Evolutionary conservation across 305 asterid genomes (phyloP).

Genomic region (Galium porrigens): DNA sequence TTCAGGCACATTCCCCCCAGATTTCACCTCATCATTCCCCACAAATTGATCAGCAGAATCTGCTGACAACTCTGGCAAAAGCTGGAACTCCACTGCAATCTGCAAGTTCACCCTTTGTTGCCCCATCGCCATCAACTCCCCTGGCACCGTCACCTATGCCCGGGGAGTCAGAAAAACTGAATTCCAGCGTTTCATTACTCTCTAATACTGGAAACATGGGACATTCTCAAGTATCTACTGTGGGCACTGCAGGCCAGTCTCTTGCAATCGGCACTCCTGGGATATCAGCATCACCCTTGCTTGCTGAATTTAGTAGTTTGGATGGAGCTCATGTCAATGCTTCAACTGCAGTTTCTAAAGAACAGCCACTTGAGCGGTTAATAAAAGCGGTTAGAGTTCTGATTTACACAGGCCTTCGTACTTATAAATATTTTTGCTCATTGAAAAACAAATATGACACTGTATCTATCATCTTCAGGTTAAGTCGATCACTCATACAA

Average conservation of each 20-base stretch:
- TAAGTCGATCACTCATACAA: constrained; percentile 53
- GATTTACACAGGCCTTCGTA: background rate
- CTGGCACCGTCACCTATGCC: constrained; percentile 88
- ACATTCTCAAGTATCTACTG: constrained; percentile 44
- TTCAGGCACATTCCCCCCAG: constrained; percentile 62
- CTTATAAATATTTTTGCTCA: background rate
- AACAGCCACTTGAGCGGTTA: constrained; percentile 76
- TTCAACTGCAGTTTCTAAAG: constrained; percentile 46
- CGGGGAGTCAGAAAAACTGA: constrained; percentile 65
- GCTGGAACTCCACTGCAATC: constrained; percentile 77
- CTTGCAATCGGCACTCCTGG: constrained; percentile 95
- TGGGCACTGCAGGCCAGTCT: constrained; percentile 57
- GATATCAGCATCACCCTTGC: constrained; percentile 93
- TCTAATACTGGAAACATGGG: constrained; percentile 49
- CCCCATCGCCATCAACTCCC: constrained; percentile 82
- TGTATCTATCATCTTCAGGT: constrained; percentile 36
- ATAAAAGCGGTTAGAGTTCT: constrained; percentile 49
- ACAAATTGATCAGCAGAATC: constrained; percentile 63
- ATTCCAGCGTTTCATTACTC: constrained; percentile 45
- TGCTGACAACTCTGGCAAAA: constrained; percentile 43
- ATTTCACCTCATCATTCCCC: constrained; percentile 64
- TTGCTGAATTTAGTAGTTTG: constrained; percentile 62
- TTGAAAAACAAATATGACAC: background rate
- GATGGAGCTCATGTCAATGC: constrained; percentile 66
- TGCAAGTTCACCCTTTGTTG: constrained; percentile 70